These are phyloP conservation scores for Oryza nivara DNA, from an alignment of 176 grass and related monocot genomes.

Conservation along the genomic window DNA sequence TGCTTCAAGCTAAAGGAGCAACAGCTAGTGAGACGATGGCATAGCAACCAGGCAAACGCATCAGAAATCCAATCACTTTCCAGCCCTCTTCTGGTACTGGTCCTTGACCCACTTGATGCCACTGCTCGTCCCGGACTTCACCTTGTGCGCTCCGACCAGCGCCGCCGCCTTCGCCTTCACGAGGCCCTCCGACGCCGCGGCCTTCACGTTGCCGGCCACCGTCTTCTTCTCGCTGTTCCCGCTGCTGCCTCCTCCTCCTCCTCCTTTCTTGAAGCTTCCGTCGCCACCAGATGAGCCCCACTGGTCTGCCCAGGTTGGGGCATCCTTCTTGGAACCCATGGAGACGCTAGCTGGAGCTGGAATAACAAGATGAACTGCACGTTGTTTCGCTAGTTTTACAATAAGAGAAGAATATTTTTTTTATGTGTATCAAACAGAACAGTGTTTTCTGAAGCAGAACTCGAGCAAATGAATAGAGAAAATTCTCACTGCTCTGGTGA, in stretches of 20 bases:
- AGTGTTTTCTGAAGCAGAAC: neutral
- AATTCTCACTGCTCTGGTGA: neutral
- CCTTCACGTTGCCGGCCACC: slow-evolving; percentile 48
- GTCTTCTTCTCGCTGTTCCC: slow-evolving; percentile 35
- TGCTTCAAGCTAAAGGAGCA: no score
- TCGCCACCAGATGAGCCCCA: slow-evolving; percentile 27
- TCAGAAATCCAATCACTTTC: slow-evolving; percentile 28
- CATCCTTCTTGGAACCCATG: slow-evolving; percentile 46
- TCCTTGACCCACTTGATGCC: slow-evolving; percentile 76
- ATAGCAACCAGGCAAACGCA: neutral
- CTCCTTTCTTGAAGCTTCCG: slow-evolving; percentile 15
- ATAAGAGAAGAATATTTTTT: no score
- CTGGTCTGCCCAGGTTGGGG: slow-evolving; percentile 60
- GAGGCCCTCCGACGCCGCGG: slow-evolving; percentile 51
- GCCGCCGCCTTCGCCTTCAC: slow-evolving; percentile 65
- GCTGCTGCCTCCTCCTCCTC: neutral
- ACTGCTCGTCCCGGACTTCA: slow-evolving; percentile 55
- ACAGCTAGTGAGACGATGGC: neutral
- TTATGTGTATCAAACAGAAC: neutral
- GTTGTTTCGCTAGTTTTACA: no score
- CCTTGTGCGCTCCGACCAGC: slow-evolving; percentile 56
- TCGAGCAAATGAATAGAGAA: neutral
- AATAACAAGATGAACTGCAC: neutral
- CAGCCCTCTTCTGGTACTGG: slow-evolving; percentile 61
- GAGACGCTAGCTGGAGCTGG: neutral